Evolutionary conservation across 2,329 filamentous ascomycete genomes (phyloP), one percentile per base, ranked within the genome.

Genomic region (Pseudogymnoascus sp.): DNA sequence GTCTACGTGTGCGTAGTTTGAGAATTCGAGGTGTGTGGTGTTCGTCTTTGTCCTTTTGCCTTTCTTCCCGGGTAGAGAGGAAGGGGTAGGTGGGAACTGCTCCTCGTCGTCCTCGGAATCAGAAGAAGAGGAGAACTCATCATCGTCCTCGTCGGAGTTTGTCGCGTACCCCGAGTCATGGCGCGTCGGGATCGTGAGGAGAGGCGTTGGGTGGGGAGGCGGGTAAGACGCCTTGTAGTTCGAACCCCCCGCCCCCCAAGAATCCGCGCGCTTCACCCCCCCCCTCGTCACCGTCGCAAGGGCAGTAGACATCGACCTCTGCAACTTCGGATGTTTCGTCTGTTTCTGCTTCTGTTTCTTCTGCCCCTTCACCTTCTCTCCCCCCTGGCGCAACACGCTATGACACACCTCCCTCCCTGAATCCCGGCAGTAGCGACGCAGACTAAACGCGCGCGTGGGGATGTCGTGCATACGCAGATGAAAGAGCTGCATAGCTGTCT

Each of bases 391-490:
- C 16, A 44, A 21, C 60, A 60, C n/a, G 5, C 25, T 31, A 75
- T 90, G 91, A 78, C 92, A 97, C 16, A 97, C 89, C 76, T 97
- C 93, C 59, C 93, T 87, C 21, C 94, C 93, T 31, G 92, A 97
- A 66, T 96, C 90, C 63, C 94, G 86, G 75, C 91, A 94, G 75
- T 99, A 97, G 59, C 93, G 86, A 31, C 93, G 87, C 28, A 97
- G 81, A 0, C 92, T 96, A 75, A 96, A 97, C 66, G 96, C 90
- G 60, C 94, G 85, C 69, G 86, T 86, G 71, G 86, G 87, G 63
- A 97, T 79, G 74, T 97, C 91, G 73, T 96, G 88, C 91, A 99
- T 96, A 70, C 92, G 89, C 65, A 97, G 80, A 75, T 99, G 93
- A 76, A 97, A 97, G 59, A 99, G 86, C 73, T 87, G 84, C 10